Percentiles rank a stretch among this genome's conserved stretches.
phyloP scores from a whole-genome alignment of 2,329 filamentous ascomycete genomes.

The Alternaria sp. region DNA sequence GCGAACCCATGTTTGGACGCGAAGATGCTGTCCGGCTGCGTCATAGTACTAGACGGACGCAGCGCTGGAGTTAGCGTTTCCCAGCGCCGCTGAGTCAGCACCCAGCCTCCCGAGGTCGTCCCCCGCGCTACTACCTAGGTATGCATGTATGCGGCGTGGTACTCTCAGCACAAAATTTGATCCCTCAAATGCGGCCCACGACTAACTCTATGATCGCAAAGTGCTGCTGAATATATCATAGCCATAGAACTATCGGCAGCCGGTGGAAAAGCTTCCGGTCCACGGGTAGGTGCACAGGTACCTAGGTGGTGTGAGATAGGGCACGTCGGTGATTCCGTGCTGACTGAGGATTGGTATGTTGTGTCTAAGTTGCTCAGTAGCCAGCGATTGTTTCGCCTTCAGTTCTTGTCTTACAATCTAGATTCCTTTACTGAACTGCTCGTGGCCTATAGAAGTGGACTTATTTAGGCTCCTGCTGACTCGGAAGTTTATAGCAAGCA shows the following conservation, averaged over 20 bases:
- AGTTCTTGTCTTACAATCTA: too few species aligned
- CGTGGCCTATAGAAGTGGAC: background rate
- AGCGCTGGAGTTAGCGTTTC: background rate
- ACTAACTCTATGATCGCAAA: too few species aligned
- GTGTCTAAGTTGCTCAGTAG: background rate
- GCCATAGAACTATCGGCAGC: too few species aligned
- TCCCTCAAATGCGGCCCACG: too few species aligned
- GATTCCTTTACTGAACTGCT: background rate
- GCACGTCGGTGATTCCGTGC: background rate
- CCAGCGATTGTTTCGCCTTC: background rate
- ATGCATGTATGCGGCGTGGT: too few species aligned
- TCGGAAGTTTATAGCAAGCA: background rate
- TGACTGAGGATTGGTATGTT: background rate
- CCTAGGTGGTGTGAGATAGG: background rate
- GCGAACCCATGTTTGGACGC: background rate
- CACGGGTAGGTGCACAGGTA: too few species aligned
- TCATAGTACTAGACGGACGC: background rate
- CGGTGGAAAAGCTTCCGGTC: too few species aligned
- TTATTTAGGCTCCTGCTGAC: background rate
- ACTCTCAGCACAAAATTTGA: too few species aligned
- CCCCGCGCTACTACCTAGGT: too few species aligned
- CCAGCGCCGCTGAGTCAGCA: conserved; percentile 3
- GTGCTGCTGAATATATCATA: too few species aligned
- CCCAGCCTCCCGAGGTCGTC: too few species aligned
- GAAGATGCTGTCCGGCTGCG: background rate